Evolutionary conservation across 1,139 yeast genomes (phyloP).

Genomic region (Suhomyces yuchorum): DNA sequence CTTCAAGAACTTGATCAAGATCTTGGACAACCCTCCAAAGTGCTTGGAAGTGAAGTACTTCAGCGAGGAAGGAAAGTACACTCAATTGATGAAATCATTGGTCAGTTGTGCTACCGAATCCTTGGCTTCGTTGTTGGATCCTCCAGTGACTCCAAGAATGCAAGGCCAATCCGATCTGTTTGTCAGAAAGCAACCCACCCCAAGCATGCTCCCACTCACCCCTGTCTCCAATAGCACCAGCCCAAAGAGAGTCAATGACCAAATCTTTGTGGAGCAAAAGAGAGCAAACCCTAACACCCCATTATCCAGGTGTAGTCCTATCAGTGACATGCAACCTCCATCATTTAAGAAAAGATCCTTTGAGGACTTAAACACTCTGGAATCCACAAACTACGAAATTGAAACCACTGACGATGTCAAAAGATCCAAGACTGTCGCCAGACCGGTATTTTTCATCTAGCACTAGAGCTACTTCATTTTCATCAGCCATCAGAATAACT

Average conservation of each 20-base stretch:
- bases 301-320: constrained; percentile 14
- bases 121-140: constrained; percentile 21
- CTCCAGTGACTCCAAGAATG: constrained; percentile 22
- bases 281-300: constrained; percentile 14
- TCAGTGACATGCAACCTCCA: constrained; percentile 17
- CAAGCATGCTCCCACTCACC: constrained; percentile 26
- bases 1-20: constrained; percentile 38
- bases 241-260: constrained; percentile 23
- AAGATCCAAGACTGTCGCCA: constrained; percentile 16
- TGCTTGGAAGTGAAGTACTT: constrained; percentile 46
- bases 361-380: constrained; percentile 16
- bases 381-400: constrained; percentile 7
- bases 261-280: constrained; percentile 13
- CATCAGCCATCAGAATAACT: constrained; percentile 11
- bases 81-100: constrained; percentile 40
- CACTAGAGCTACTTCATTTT: constrained; percentile 2
- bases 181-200: constrained; percentile 10
- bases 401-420: constrained; percentile 15
- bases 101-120: constrained; percentile 34
- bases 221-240: constrained; percentile 32
- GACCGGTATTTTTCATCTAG: constrained; percentile 19
- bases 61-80: constrained; percentile 38
- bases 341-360: constrained; percentile 18
- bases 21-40: constrained; percentile 50
- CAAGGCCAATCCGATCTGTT: constrained; percentile 9